Conservation (phyloP, 1,284 basidiomycete genomes). For the Porogramme epimiltina region DNA sequence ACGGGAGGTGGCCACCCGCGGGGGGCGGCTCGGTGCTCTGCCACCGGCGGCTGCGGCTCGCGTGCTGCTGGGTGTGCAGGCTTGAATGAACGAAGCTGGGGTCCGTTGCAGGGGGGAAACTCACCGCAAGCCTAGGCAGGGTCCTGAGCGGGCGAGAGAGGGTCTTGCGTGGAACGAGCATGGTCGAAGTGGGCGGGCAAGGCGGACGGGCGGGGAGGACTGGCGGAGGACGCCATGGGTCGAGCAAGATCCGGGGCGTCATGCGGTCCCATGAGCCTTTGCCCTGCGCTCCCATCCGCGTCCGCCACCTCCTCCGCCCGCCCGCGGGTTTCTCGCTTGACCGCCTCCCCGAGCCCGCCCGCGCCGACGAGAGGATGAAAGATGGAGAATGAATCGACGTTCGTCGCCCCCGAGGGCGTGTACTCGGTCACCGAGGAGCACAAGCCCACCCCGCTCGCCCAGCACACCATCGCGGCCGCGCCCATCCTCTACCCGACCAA, state of each 20-base stretch:
- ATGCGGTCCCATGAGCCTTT: slow-evolving; percentile 21
- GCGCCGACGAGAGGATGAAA: slow-evolving; percentile 21
- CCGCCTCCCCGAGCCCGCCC: slow-evolving; percentile 2
- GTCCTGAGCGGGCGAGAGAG: slow-evolving; percentile 18
- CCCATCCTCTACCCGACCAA: slow-evolving; percentile 59
- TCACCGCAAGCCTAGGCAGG: slow-evolving; percentile 17
- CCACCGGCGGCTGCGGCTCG: slow-evolving; percentile 40
- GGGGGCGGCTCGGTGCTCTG: slow-evolving; percentile 66
- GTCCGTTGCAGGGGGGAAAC: too few relatives aligned
- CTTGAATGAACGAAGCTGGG: too few relatives aligned
- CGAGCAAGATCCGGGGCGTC: slow-evolving; percentile 23
- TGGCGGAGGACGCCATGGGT: slow-evolving; percentile 4
- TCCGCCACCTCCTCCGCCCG: slow-evolving; percentile 6
- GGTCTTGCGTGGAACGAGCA: slow-evolving; percentile 24
- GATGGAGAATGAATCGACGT: slow-evolving; percentile 81
- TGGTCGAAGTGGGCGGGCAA: slow-evolving; percentile 24
- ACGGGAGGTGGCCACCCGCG: slow-evolving; percentile 72
- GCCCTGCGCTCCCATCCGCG: slow-evolving; percentile 12
- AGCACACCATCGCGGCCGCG: slow-evolving; percentile 47
- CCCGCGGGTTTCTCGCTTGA: slow-evolving; percentile 8
- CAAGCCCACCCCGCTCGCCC: slow-evolving; percentile 57
- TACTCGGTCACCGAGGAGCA: slow-evolving; percentile 86
- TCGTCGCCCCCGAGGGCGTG: slow-evolving; percentile 85
- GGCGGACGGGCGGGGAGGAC: slow-evolving; percentile 5
- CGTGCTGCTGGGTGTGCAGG: slow-evolving; percentile 1